phyloP scores from a whole-genome alignment of 352 stramenopile species.

The Phytophthora sp. region DNA sequence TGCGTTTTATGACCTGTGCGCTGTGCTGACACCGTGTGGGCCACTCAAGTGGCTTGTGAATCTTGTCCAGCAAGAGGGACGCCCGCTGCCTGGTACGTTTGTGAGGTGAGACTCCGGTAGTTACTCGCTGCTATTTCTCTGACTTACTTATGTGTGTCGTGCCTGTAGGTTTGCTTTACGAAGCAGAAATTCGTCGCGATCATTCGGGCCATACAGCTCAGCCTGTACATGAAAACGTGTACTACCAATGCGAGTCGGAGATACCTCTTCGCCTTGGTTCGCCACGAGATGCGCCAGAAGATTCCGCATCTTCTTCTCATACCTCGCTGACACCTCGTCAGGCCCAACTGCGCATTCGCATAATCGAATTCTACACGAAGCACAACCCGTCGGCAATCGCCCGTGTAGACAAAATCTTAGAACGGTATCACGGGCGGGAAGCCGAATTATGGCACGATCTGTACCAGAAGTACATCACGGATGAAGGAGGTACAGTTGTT shows the following conservation, averaged over 20 bases:
- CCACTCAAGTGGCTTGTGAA: conserved; percentile 96
- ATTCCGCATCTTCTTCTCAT: not conserved
- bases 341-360: conserved; percentile 39
- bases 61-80: conserved; percentile 92
- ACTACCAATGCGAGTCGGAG: conserved; percentile 77
- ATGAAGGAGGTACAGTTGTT: conserved; percentile 50
- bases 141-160: conserved; percentile 11
- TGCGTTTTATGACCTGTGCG: conserved; percentile 98
- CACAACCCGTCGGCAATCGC: conserved; percentile 69
- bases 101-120: not conserved
- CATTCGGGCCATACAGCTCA: conserved; percentile 25
- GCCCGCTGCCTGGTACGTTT: conserved; percentile 85
- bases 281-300: conserved; percentile 6
- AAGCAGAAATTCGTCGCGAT: conserved; percentile 66
- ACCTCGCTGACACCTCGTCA: conserved; percentile 34
- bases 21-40: conserved; percentile 98
- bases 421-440: conserved; percentile 77
- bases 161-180: conserved; percentile 67
- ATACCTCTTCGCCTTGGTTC: conserved; percentile 42
- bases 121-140: not conserved
- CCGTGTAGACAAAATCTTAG: conserved; percentile 77
- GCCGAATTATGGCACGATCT: conserved; percentile 81
- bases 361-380: conserved; percentile 73
- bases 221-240: conserved; percentile 48
- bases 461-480: conserved; percentile 71